phyloP scores from a whole-genome alignment of 768 basidiomycete genomes.

The Gyrodon lividus region DNA sequence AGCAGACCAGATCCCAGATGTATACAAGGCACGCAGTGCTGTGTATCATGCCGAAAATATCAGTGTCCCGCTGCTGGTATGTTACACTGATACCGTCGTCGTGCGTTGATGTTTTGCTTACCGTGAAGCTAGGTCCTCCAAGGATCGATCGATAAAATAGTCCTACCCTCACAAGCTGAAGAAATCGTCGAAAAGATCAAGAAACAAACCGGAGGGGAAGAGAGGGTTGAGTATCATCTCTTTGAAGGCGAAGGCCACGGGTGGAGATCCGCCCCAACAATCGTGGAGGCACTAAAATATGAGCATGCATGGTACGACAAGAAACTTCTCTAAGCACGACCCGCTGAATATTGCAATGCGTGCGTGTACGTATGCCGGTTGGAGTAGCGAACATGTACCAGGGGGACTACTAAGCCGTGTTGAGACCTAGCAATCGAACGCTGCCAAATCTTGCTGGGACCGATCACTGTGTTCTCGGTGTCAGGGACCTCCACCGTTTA shows the following conservation, averaged over 20 bases:
- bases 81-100: conserved; percentile 40
- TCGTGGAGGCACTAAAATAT: conserved; percentile 28
- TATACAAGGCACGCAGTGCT: conserved; percentile 59
- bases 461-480: no score
- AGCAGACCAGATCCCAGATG: conserved; percentile 45
- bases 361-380: no score
- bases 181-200: neutral
- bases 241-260: conserved; percentile 43
- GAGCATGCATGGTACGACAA: conserved; percentile 32
- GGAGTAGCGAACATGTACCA: no score
- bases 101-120: neutral
- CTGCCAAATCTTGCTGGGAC: no score
- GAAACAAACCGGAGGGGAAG: neutral
- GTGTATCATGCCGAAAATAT: conserved; percentile 59
- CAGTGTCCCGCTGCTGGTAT: conserved; percentile 54
- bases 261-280: conserved; percentile 29
- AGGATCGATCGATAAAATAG: conserved; percentile 57
- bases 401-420: no score
- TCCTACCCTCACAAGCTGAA: conserved; percentile 59
- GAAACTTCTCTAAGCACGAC: neutral
- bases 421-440: no score
- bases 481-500: no score
- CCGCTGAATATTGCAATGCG: no score
- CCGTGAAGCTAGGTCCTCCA: conserved; percentile 51
- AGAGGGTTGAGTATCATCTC: conserved; percentile 30